Percentiles rank a stretch among this genome's conserved stretches.
Conservation (phyloP, 2,329 filamentous ascomycete genomes). For the Colletotrichum trifolii region DNA sequence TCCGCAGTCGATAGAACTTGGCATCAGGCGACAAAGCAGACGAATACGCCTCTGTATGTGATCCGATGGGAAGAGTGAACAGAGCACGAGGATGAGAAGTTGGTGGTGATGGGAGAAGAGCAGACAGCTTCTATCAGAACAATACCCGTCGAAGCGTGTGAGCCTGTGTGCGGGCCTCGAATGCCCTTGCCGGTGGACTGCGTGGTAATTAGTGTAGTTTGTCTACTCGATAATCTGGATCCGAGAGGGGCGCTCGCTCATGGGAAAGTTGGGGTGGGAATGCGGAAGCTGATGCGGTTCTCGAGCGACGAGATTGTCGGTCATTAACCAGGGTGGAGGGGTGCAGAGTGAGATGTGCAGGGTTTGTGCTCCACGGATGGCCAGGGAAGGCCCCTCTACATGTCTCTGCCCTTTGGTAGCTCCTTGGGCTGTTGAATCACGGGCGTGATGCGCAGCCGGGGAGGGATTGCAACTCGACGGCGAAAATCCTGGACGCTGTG, state of each 20-base stretch:
- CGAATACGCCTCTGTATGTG: neutral
- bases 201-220: neutral
- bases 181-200: slow-evolving; percentile 2
- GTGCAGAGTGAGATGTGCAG: slow-evolving; percentile 1
- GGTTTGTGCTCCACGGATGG: slow-evolving; percentile 2
- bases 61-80: neutral
- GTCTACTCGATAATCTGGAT: slow-evolving; percentile 14
- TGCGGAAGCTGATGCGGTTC: slow-evolving; percentile 17
- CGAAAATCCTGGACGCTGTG: no score
- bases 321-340: slow-evolving; percentile 5
- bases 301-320: slow-evolving; percentile 7
- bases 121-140: no score
- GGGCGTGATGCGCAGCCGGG: no score
- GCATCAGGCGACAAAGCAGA: slow-evolving; percentile 24
- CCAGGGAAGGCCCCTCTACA: no score
- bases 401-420: neutral
- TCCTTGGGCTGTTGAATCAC: neutral
- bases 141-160: no score
- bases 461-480: no score
- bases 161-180: neutral
- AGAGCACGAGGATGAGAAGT: neutral
- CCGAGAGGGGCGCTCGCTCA: slow-evolving; percentile 8
- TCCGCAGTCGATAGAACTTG: slow-evolving; percentile 21
- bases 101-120: neutral
- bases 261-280: slow-evolving; percentile 23